Evolutionary conservation across 164 flowering plant species (phyloP), one percentile per base, ranked within the genome.

Genomic region (Nymphaea thermarum): DNA sequence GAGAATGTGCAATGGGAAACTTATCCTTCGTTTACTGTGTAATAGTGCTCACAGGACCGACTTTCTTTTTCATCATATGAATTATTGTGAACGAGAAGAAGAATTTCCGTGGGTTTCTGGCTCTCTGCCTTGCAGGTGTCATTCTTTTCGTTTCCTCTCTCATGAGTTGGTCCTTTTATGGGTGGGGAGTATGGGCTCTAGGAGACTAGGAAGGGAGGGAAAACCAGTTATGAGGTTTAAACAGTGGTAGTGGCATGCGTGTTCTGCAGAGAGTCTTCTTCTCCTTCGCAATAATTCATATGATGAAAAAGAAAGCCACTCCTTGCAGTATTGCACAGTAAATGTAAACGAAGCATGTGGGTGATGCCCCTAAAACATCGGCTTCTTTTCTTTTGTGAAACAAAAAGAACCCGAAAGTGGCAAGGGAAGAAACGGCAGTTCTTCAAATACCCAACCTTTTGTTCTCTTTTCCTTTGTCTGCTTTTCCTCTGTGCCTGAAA

Each of bases 1-100:
- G 86, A n/a, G 68, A 86, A 88, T 87, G 84, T 87, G 85, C 73
- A 78, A 82, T 77, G 81, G 77, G 67, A 68, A 78, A 72, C 42
- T 76, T 53, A 51, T 70, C 68, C 69, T 70, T 71, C 36, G 74
- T 71, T 72, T 76, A 71, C 77, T 66, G 74, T 64, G 77, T 60
- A 69, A 69, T 77, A 75, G 80, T 80, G 84, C 76, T 81, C 65
- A 67, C 72, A 83, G 78, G 80, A 79, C 77, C 75, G 61, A 59
- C 51, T 64, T 45, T 77, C 36, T 78, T 85, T 87, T 78, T 72
- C 87, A 79, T 85, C 71, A 81, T 73, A 77, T 25, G 83, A 77
- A 84, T 77, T 75, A 36, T 66, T 7, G 43, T 62, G 51, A 10
- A 51, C 14, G 57, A 51, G 36, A 25, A 25, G 36, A 25, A 3